Conservation (phyloP, 1,284 basidiomycete species). For the Moesziomyces globuligerus region DNA sequence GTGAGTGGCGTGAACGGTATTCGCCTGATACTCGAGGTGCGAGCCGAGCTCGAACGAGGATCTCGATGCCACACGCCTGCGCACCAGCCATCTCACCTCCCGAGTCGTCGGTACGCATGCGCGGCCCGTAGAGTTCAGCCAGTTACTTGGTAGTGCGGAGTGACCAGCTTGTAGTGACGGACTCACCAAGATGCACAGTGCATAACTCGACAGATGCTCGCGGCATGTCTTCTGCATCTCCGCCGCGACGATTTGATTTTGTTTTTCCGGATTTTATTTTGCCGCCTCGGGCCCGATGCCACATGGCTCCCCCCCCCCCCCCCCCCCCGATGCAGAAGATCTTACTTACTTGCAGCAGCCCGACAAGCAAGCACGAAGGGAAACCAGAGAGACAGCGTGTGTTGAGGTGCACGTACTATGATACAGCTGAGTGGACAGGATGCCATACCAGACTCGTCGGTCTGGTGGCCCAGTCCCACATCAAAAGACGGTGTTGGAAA, state of each 20-base stretch:
- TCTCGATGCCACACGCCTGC: conserved; percentile 1
- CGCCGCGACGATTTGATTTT: background rate
- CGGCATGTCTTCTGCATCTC: conserved; percentile 27
- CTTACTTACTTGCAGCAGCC: background rate
- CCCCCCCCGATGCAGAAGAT: conserved; percentile 2
- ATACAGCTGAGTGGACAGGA: conserved; percentile 9
- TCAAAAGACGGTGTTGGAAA: background rate
- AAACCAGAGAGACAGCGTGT: background rate
- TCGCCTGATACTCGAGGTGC: background rate
- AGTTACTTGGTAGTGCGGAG: background rate
- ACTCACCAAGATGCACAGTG: conserved; percentile 10
- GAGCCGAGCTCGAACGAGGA: background rate
- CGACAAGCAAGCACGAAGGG: background rate
- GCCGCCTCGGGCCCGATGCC: too few species aligned
- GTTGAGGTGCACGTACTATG: background rate
- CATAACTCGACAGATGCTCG: conserved; percentile 33
- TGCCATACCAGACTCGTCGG: background rate
- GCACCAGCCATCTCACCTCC: conserved; percentile 2
- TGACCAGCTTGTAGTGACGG: background rate
- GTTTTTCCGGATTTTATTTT: conserved; percentile 10
- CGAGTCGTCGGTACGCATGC: conserved; percentile 11
- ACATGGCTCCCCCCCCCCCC: too few species aligned
- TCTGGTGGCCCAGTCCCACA: conserved; percentile 4
- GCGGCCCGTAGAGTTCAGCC: background rate
- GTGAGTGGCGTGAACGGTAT: background rate